A percentile compares a stretch with the other conserved stretches of the same genome.
phyloP scores from a whole-genome alignment of 1,284 basidiomycete species.

The Puccinia coronata region DNA sequence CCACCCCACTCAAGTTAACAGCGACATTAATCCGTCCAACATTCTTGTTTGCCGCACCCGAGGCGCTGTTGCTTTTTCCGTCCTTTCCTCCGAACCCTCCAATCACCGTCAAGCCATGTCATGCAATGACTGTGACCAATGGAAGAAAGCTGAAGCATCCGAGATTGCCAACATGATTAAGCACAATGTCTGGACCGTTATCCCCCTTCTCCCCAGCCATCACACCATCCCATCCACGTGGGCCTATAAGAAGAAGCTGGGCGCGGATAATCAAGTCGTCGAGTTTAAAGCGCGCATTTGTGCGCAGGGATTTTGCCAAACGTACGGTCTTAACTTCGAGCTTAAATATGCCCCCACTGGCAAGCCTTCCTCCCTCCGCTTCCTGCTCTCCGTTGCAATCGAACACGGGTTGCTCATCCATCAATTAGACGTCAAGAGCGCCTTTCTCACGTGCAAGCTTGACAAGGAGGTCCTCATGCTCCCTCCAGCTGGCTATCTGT shows the following conservation, averaged over 20 bases:
- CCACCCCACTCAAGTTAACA: not conserved
- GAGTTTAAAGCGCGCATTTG: not conserved
- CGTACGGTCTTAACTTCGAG: not conserved
- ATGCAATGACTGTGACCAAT: not conserved
- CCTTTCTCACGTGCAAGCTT: not conserved
- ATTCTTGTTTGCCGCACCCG: not conserved
- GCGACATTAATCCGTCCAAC: not conserved
- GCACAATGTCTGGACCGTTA: not conserved
- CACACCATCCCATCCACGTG: not conserved
- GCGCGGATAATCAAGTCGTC: too few relatives aligned
- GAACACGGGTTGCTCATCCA: not conserved
- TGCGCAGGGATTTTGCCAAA: not conserved
- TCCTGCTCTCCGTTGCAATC: too few relatives aligned
- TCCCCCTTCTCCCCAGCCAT: not conserved
- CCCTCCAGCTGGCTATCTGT: not conserved
- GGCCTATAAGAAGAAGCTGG: too few relatives aligned
- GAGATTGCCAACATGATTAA: not conserved
- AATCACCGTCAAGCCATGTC: not conserved
- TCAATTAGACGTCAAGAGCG: slow-evolving; percentile 4
- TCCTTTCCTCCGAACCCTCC: not conserved
- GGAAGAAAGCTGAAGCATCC: not conserved
- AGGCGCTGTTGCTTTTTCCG: not conserved
- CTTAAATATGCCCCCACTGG: not conserved
- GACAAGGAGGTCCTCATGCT: not conserved
- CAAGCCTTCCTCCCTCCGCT: not conserved